Base-by-base conservation (phyloP, 345 rosid species). In the Luvunga scandens region DNA sequence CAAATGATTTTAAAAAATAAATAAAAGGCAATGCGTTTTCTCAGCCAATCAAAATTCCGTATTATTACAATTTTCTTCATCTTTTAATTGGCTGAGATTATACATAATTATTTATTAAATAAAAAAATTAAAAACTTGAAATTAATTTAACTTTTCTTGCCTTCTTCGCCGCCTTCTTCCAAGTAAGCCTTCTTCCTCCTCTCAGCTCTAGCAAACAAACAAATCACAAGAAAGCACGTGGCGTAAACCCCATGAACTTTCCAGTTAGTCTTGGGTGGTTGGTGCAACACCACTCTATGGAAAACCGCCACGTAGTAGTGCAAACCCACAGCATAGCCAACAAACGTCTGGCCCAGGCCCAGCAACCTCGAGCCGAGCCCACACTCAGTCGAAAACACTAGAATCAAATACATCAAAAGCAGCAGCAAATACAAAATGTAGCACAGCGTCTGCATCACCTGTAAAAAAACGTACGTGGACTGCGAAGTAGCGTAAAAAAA, bases 201-300 rank as follows among this genome's bases (percentile, higher is more conserved):
- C 77, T 97, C 99, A 10, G 95, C 95, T 30, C 64, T 84, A 19
- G 91, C 86, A 5, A 88, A 76, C 83, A 94, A 25, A 81, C 97
- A 92, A 78, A 93, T 87, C 36, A 85, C 48, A 69, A 94, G 91
- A 67, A 96, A 96, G 79, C 98, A 94, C 85, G 92, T 85, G 92
- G 98, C 98, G 48, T 96, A 97, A 57, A 94, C 81, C 64, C 95
- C 98, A 56, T 97, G 97, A 22, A 91, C 67, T 79, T 90, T 97
- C 99, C 99, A 97, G 72, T 87, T 92, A 0, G 99, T 91, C 90
- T 79, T 92, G 6, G 99, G 99, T 33, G 93, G 94, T 63, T 90
- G 92, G 67, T 75, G 98, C 72, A 91, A 78, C 60, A 97, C 93
- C 83, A 92, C 87, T 82, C 92, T 83, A 78, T 97, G 99, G 74